Evolutionary conservation across 768 basidiomycete genomes (phyloP), one percentile per base, ranked within the genome.

Genomic region (Xerocomellus amylosporus): DNA sequence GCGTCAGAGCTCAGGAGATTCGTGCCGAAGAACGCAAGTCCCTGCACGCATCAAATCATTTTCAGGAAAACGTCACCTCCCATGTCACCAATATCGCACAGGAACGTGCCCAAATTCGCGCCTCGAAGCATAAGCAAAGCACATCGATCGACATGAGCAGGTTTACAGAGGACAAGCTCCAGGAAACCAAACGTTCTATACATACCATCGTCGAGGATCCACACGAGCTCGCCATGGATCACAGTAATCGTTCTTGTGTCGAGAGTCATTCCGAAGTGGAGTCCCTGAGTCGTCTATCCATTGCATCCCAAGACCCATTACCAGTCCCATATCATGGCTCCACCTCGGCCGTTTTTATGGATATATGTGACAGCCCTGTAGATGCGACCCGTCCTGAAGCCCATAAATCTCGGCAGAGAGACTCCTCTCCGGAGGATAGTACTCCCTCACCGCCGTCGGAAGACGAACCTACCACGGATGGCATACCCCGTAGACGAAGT

Each of bases 401-500:
- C 34, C 54, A 52, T 6, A 61, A 60, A 56, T 42, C 47, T 45
- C 60, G 61, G 49, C 49, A 56, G 15, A 54, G 51, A 37, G 59
- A 55, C 40, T 53, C 50, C 9, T 52, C 58, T 17, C 42, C 57
- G 30, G 61, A 59, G 5, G 66, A 66, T 40, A 60, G 58, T n/a
- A 54, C 66, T 24, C 59, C 57, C 26, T 67, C 69, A 24, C 69
- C 70, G 26, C 63, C 64, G 0, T 71, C 75, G 52, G 59, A 72
- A 62, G 60, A 76, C 50, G 64, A 76, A 56, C 60, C 67, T 44
- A 67, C 53, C 45, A 58, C 42, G 2, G 71, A 71, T 45, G 70
- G 65, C 43, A 44, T 60, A 22, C 57, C 74, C 36, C 81, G 77
- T 51, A 73, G 81, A 56, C 75, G 84, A 54, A 88, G 87, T 60